Base-by-base conservation (phyloP, 2,329 filamentous ascomycete genomes). In the Calonectria pteridis region DNA sequence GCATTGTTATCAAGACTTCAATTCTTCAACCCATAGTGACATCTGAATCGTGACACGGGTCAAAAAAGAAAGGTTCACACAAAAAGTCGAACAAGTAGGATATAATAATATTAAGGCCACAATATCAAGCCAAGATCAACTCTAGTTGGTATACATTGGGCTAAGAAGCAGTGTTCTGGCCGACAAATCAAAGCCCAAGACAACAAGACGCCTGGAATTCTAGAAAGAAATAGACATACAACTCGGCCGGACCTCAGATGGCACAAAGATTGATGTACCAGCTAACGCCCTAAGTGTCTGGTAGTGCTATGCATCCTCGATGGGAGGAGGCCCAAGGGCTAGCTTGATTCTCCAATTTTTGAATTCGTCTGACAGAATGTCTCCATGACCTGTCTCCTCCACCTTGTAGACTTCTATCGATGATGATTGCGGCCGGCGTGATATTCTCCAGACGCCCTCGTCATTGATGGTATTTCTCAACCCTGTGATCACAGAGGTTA, bases 391-490 rank as follows among this genome's bases (percentile, higher is more conserved):
- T 1, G 90, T 91, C 76, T 81, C 93, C 78, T 94, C 91, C 6
- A 95, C 85, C 80, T 90, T 92, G 84, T 91, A 93, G 0, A 98
- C 90, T 78, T 97, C 94, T 73, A 98, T 94, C 7, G 86, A 84
- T 2, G 90, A 87, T 0, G 90, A 90, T 49, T 90, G 90, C 67
- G 93, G 90, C 68, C 84, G 86, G 72, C 95, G 90, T 63, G 91
- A 87, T 80, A 99, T 94, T 74, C 93, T 91, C 94, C 95, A 98
- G 2, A 97, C 92, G 0, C 95, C 95, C 49, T 92, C 90, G 63
- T 94, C 93, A 23, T 88, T 91, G 26, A 93, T 91, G 0, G 87
- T 88, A 51, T 89, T 89, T 73, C 91, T 88, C 81, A 93, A 83
- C 87, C 93, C 93, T 95, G 63, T 51, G 9, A 13, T 28, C 31